Percentiles rank a stretch among this genome's conserved stretches.
Conservation (phyloP, 495 filamentous ascomycete genomes). For the Aspergillus indologenus region DNA sequence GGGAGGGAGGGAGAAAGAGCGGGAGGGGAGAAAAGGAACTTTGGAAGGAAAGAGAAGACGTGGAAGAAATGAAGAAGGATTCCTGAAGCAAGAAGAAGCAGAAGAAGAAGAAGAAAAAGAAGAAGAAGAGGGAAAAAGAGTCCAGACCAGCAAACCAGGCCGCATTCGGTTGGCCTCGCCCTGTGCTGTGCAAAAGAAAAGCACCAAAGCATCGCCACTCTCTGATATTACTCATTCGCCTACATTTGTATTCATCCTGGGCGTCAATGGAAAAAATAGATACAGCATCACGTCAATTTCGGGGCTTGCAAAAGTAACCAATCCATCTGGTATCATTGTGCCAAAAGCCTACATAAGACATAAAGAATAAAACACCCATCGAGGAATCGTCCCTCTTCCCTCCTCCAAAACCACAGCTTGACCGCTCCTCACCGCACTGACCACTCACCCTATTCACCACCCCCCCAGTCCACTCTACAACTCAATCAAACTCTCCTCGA, state of each 20-base stretch:
- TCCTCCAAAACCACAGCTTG: neutral
- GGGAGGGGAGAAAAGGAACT: neutral
- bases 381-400: neutral
- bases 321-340: constrained; percentile 29
- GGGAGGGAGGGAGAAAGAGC: neutral
- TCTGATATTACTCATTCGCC: too few relatives aligned
- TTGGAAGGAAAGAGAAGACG: too few relatives aligned
- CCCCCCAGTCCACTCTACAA: constrained; percentile 29
- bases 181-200: too few relatives aligned
- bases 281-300: too few relatives aligned
- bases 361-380: constrained; percentile 6
- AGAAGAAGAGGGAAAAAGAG: neutral
- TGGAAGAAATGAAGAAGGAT: constrained; percentile 7
- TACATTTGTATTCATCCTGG: too few relatives aligned
- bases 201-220: neutral
- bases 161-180: neutral
- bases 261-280: too few relatives aligned
- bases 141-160: neutral
- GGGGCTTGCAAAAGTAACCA: constrained; percentile 16
- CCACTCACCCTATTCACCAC: neutral
- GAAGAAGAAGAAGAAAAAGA: neutral
- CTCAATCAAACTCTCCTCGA: constrained; percentile 93
- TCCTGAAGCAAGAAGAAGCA: neutral
- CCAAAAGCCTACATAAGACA: constrained; percentile 12
- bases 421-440: neutral